These are phyloP conservation scores for Petunia secreta DNA, from an alignment of 257 asterid genomes.

Conservation along the genomic window DNA sequence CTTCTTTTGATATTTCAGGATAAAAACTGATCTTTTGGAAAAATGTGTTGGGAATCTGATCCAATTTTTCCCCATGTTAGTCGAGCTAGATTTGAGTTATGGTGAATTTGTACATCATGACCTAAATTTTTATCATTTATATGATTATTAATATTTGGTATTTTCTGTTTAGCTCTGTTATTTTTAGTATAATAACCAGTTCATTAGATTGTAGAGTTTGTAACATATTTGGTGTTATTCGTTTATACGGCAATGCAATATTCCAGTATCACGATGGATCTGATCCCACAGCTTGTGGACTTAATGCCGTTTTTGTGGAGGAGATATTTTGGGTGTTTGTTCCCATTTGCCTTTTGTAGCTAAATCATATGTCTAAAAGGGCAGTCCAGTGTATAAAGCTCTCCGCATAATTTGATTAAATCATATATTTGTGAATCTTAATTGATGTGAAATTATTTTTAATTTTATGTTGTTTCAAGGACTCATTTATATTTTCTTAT, in stretches of 20 bases:
- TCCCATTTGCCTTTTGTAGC: not conserved
- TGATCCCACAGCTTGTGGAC: not conserved
- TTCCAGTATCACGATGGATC: not conserved
- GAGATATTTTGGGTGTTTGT: not conserved
- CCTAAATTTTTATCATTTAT: no score
- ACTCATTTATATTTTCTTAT: not conserved
- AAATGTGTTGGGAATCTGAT: not conserved
- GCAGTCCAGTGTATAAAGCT: no score
- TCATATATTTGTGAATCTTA: not conserved
- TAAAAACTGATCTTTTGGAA: no score
- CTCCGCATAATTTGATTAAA: not conserved
- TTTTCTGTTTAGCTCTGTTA: no score
- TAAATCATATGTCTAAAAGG: not conserved
- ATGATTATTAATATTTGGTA: no score
- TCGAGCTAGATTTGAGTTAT: not conserved
- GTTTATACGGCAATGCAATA: not conserved
- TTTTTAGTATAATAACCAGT: not conserved
- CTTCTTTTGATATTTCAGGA: no score
- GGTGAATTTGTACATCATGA: no score
- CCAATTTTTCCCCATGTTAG: not conserved
- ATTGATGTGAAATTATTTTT: not conserved
- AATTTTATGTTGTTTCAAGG: not conserved
- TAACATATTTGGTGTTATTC: not conserved
- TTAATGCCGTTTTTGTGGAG: conserved; percentile 3
- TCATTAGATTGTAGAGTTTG: not conserved